A percentile compares a stretch with the other conserved stretches of the same genome.
Evolutionary conservation across 1,139 yeast genomes (phyloP).

Genomic region (Ogataea hybrid): DNA sequence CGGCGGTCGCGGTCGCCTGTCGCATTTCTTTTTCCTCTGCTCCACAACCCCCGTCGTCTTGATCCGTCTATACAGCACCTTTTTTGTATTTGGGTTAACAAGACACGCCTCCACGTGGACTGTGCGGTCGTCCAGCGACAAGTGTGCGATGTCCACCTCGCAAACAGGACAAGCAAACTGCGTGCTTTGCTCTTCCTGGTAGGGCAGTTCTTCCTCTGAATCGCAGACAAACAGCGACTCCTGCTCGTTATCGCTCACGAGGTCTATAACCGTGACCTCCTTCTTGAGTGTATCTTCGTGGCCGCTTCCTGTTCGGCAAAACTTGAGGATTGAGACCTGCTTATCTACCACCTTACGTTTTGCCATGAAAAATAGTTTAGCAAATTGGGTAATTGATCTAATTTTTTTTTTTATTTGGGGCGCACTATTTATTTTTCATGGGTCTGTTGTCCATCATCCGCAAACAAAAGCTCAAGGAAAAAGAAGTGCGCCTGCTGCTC

Average conservation of each 20-base stretch:
- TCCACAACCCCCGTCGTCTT: slow-evolving; percentile 10
- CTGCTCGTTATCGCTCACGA: slow-evolving; percentile 9
- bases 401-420: background rate
- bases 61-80: slow-evolving; percentile 26
- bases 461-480: slow-evolving; percentile 79
- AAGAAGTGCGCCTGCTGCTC: slow-evolving; percentile 69
- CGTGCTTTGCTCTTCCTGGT: background rate
- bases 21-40: slow-evolving; percentile 20
- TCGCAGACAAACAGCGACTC: slow-evolving; percentile 12
- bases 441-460: slow-evolving; percentile 79
- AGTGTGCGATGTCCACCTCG: slow-evolving; percentile 33
- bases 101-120: slow-evolving; percentile 62
- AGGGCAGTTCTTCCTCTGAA: slow-evolving; percentile 14
- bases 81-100: slow-evolving; percentile 12
- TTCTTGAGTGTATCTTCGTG: slow-evolving; percentile 1
- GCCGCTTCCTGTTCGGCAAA: slow-evolving; percentile 9
- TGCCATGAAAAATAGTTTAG: background rate
- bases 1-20: slow-evolving; percentile 35
- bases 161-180: slow-evolving; percentile 51
- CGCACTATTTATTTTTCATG: slow-evolving; percentile 42
- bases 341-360: slow-evolving; percentile 7
- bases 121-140: slow-evolving; percentile 43
- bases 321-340: slow-evolving; percentile 19
- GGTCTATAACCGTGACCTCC: slow-evolving; percentile 13
- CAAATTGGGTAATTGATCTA: background rate